Evolutionary conservation across 768 basidiomycete genomes (phyloP).

Genomic region (Strobilomyces echinocephalus): DNA sequence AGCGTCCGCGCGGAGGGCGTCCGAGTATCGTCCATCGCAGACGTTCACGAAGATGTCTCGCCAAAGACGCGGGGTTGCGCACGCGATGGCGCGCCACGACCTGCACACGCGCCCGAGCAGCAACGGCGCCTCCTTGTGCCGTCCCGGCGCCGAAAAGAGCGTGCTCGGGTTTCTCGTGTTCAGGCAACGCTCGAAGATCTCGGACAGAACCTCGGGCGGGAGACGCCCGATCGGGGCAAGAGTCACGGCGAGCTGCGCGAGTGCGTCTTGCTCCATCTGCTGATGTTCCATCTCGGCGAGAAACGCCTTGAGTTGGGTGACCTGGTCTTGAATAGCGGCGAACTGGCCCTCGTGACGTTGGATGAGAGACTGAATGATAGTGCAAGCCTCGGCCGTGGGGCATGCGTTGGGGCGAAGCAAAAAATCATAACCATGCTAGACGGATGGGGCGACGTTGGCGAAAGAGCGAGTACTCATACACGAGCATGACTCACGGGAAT

Average conservation of each 20-base stretch:
- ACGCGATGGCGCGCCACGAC: slow-evolving; percentile 23
- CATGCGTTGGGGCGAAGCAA: slow-evolving; percentile 15
- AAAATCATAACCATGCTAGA: slow-evolving; percentile 6
- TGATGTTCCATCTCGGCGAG: slow-evolving; percentile 13
- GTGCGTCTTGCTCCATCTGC: slow-evolving; percentile 1
- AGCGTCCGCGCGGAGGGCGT: slow-evolving; percentile 16
- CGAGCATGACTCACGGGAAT: slow-evolving; percentile 14
- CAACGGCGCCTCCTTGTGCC: slow-evolving; percentile 19
- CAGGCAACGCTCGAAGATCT: slow-evolving; percentile 25
- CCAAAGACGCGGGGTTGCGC: slow-evolving; percentile 28
- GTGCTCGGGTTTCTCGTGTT: neutral
- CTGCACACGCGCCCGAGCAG: slow-evolving; percentile 29
- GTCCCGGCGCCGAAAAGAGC: neutral
- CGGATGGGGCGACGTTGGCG: neutral
- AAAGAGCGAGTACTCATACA: neutral
- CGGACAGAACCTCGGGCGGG: slow-evolving; percentile 24
- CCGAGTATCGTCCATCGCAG: slow-evolving; percentile 19
- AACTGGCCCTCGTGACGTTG: slow-evolving; percentile 15
- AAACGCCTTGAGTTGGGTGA: slow-evolving; percentile 1
- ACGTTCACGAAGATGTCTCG: slow-evolving; percentile 17
- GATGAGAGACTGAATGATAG: slow-evolving; percentile 13
- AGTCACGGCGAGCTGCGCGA: slow-evolving; percentile 14
- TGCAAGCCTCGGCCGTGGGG: slow-evolving; percentile 9
- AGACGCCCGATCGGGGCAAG: slow-evolving; percentile 23
- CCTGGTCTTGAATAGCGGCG: slow-evolving; percentile 7